Evolutionary conservation across 1,284 basidiomycete genomes (phyloP).

Genomic region (Agroathelia rolfsii): DNA sequence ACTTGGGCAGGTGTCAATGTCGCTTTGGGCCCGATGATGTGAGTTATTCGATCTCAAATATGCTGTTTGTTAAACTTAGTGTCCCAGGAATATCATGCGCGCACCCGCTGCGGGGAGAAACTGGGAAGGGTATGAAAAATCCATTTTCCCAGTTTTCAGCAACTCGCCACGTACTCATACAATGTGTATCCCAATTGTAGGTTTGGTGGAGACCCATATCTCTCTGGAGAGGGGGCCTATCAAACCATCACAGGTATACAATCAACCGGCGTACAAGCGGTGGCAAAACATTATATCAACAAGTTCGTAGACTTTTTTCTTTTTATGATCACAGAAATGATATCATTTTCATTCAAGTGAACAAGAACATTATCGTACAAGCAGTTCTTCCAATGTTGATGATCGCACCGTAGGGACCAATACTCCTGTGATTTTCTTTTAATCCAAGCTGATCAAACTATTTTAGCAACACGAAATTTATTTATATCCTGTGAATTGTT

Average conservation of each 20-base stretch:
- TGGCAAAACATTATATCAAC: slow-evolving; percentile 57
- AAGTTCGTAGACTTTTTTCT: slow-evolving; percentile 21
- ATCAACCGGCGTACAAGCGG: slow-evolving; percentile 46
- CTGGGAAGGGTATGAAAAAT: slow-evolving; percentile 49
- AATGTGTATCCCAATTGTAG: slow-evolving; percentile 16
- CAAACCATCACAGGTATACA: slow-evolving; percentile 53
- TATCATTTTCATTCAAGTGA: slow-evolving; percentile 24
- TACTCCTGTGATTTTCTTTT: slow-evolving; percentile 1
- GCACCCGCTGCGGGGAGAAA: slow-evolving; percentile 57
- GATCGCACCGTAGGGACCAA: slow-evolving; percentile 32
- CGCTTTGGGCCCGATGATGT: slow-evolving; percentile 49
- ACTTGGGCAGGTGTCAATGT: no score
- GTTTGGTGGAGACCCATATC: slow-evolving; percentile 51
- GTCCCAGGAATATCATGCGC: slow-evolving; percentile 44
- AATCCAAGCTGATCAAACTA: slow-evolving; percentile 2
- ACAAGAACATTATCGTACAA: slow-evolving; percentile 46
- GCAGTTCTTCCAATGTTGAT: slow-evolving; percentile 53
- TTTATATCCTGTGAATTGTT: slow-evolving; percentile 33
- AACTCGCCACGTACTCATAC: not conserved
- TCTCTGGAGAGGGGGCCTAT: slow-evolving; percentile 52
- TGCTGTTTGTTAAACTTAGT: slow-evolving; percentile 6
- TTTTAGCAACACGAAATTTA: slow-evolving; percentile 48
- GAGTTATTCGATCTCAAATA: slow-evolving; percentile 9
- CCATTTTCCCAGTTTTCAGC: no score
- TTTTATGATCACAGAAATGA: not conserved